These are phyloP conservation scores for Trichoderma sp. DNA, from an alignment of 2,329 filamentous ascomycete genomes.

Conservation along the genomic window DNA sequence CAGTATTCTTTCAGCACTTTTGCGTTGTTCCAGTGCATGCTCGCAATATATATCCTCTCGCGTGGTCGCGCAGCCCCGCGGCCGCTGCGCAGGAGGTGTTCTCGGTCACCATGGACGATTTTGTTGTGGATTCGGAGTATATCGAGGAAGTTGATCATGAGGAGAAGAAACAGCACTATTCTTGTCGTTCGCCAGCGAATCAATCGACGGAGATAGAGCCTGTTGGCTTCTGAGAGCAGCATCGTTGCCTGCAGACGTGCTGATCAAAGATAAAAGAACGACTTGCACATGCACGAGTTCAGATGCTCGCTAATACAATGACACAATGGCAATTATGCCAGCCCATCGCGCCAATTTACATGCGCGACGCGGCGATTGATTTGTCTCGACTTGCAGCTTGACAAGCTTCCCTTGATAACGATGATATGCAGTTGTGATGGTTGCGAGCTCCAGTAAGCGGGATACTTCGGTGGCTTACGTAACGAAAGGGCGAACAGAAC, in stretches of 20 bases:
- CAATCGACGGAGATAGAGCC: constrained; percentile 40
- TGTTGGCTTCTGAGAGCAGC: constrained; percentile 34
- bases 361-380: constrained; percentile 10
- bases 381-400: neutral
- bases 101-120: constrained; percentile 34
- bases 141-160: constrained; percentile 42
- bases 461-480: constrained; percentile 1
- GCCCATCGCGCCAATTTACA: constrained; percentile 18
- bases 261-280: neutral
- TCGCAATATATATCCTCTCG: constrained; percentile 64
- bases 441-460: neutral
- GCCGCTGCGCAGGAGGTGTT: constrained; percentile 22
- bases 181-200: constrained; percentile 39
- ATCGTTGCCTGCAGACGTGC: constrained; percentile 25
- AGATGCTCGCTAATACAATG: constrained; percentile 4
- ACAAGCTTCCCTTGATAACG: constrained; percentile 1
- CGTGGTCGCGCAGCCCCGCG: constrained; percentile 28
- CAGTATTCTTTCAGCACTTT: constrained; percentile 61
- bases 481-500: neutral
- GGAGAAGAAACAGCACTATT: constrained; percentile 38
- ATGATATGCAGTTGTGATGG: neutral
- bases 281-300: neutral
- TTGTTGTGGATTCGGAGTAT: constrained; percentile 41
- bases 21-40: constrained; percentile 69
- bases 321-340: neutral